Base-by-base conservation (phyloP, 176 grass and related monocot species). In the Avena eriantha region DNA sequence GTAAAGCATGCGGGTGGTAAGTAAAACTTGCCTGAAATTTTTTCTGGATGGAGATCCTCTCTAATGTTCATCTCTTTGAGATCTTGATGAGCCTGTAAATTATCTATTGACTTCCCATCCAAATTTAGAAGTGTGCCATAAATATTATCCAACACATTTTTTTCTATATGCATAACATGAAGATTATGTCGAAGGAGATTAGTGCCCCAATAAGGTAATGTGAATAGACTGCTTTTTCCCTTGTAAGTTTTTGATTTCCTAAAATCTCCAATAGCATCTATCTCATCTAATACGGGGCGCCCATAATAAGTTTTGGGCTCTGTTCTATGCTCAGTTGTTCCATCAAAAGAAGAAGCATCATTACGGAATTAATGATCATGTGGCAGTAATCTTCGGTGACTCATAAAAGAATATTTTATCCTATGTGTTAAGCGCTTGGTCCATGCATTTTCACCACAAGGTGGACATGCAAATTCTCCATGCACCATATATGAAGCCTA, bases 401-500 rank as follows among this genome's bases (percentile, higher is more conserved):
- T 59, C 78, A 80, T 80, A 56, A 80, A 80, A 29, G 36, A 46
- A 64, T 36, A 80, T 46, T 80, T 80, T 15, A 3, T 13, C 13
- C 78, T 59, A 33, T 80, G 15, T 64, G 16, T 48, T 15, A 80
- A 26, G 3, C 22, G 15, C 29, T 80, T 66, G 0, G 41, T 48
- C 15, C 58, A 66, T 6, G 41, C 55, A n/a, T 80, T 16, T 26
- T 23, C 78, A 66, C 78, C 58, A 31, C 59, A 80, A 7, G 78
- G 14, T 18, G 43, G 59, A 13, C 78, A 80, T 61, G 78, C n/a
- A 13, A 63, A 80, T 10, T 65, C 15, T 13, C 78, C 78, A 33
- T 80, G 74, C 43, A 77, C 74, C 74, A 55, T 77, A 55, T 77
- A 9, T 17, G 49, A 77, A 77, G 72, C 72, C 50, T 51, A 41